Base-by-base conservation (phyloP, 495 filamentous ascomycete genomes). In the Penicillium herquei region DNA sequence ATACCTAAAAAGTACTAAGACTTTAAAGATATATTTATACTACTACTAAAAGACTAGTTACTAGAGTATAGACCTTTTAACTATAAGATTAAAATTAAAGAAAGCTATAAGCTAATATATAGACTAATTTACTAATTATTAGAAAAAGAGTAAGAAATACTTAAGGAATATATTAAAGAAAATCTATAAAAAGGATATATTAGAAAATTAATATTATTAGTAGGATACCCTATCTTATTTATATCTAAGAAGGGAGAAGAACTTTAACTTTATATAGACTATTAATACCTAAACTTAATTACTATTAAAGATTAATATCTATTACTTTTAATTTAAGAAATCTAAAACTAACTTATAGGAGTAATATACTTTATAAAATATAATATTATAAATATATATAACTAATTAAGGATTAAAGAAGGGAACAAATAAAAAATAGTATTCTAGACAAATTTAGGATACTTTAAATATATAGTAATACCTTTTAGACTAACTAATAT, bases 211-310 rank as follows among this genome's bases (percentile, higher is more conserved):
- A n/a, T n/a, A n/a, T n/a, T n/a, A n/a, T n/a, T n/a, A n/a, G n/a
- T n/a, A n/a, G n/a, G 42, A 57, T 56, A 61, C n/a, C 47, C 41
- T 48, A 47, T 56, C 16, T 9, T 61, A 18, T 69, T 70, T 54
- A 39, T 70, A 46, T 53, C 31, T 30, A 72, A 72, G 49, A 68
- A 68, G n/a, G n/a, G n/a, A 37, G 53, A 63, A 59, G 51, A 40
- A 39, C 57, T 31, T 26, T 21, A 40, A 51, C 42, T 68, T 48
- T 66, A 55, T 44, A 52, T 69, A 14, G 45, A 71, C 30, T 71
- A 67, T 40, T 14, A 48, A 59, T 33, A 50, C 52, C 45, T 69
- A 33, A 71, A 71, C 40, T 31, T 42, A n/a, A 59, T 61, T 21
- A 71, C 58, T 16, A 56, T 61, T 21, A 67, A 69, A 21, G 54